Base-by-base conservation (phyloP, 306 rosid genomes). In the Rubus idaeus region DNA sequence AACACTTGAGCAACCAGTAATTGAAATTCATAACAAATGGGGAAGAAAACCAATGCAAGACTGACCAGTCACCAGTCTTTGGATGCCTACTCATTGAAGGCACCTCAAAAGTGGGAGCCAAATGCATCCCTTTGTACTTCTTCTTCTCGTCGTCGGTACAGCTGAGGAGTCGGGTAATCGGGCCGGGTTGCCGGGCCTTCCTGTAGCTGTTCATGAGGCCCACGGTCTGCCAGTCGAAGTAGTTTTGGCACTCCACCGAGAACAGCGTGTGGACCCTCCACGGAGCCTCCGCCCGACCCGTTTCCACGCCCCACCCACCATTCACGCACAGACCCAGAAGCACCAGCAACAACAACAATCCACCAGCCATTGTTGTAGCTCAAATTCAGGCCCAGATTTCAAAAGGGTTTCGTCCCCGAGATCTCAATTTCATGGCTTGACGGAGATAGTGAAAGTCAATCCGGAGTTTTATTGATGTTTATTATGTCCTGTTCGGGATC, bases 161-260 rank as follows among this genome's bases (percentile, higher is more conserved):
- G 77, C 99, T 95, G 51, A 95, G 97, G 44, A 95, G 85, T 20
- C 99, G 90, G 46, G 99, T 95, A 57, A 95, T 87, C 0, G 97
- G 99, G 74, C 99, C 99, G 16, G 96, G 97, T 73, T 95, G 99
- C 80, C 83, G 75, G 58, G 97, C 84, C 84, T 88, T 95, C 81
- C 80, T 85, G 82, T 80, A 92, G 82, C 99, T 95, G 40, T 89
- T 84, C 92, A 95, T 89, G 23, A 95, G 83, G 45, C 99, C 99
- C 41, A 95, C 99, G 14, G 99, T 95, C 70, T 95, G 97, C 99
- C 99, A 95, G 84, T 95, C 99, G 81, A 95, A 95, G 93, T 95
- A 95, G 85, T 95, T 84, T 83, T 95, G 96, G 65, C 99, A 95
- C 83, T 95, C 99, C 83, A 92, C 97, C 68, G 99, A 95, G 90